Conservation (phyloP, 148 eudicot species). For the Silene uniflora region DNA sequence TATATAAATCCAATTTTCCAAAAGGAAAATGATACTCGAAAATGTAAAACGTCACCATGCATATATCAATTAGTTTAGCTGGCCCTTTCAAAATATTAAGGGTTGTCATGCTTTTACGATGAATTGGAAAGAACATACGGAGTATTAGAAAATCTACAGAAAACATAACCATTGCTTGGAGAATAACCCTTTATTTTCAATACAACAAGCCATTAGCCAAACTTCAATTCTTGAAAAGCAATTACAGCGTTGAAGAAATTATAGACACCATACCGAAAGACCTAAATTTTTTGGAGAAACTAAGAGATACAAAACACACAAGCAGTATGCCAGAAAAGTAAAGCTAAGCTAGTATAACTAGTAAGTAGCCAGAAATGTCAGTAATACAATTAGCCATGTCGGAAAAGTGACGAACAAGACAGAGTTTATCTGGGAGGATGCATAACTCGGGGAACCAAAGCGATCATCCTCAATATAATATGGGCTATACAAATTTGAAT, state of each 20-base stretch:
- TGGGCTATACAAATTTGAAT: constrained; percentile 18
- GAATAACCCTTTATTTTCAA: too few relatives aligned
- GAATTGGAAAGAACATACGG: too few relatives aligned
- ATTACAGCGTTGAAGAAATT: background rate
- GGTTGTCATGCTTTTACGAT: too few relatives aligned
- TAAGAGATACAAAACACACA: constrained; percentile 11
- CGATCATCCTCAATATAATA: constrained; percentile 8
- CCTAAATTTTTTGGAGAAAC: background rate
- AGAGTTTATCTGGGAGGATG: background rate
- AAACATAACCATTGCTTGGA: too few relatives aligned
- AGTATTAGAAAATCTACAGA: too few relatives aligned
- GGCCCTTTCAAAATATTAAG: too few relatives aligned
- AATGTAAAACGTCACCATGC: too few relatives aligned
- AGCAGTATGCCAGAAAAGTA: background rate
- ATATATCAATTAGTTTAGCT: too few relatives aligned
- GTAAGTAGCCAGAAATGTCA: constrained; percentile 5
- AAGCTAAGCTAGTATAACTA: constrained; percentile 7
- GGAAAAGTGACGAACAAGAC: background rate
- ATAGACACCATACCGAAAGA: background rate
- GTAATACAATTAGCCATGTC: constrained; percentile 6
- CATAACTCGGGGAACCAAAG: background rate
- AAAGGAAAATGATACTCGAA: too few relatives aligned
- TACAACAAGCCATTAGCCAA: too few relatives aligned
- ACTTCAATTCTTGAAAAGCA: background rate
- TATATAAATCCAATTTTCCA: too few relatives aligned